Evolutionary conservation across 768 basidiomycete species (phyloP), one percentile per base, ranked within the genome.

Genomic region (Rhodocollybia butyracea): DNA sequence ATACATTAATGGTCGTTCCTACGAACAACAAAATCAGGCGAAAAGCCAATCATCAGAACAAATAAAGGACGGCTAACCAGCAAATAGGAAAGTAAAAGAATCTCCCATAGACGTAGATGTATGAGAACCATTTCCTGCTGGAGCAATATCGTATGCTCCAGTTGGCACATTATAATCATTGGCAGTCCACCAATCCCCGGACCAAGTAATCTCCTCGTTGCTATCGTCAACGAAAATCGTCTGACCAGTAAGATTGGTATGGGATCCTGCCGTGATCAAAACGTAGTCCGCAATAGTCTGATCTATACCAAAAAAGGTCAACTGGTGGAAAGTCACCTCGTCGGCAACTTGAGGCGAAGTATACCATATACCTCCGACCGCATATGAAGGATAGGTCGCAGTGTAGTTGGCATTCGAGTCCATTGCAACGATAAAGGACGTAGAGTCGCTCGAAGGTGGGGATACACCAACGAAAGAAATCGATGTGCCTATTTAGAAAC

Each of bases 161-260:
- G 10, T 26, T 10, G 29, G 19, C 10, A 12, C 24, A 5, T 13
- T 30, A 26, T 24, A 47, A 5, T 47, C 15, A 10, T 11, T 51
- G 15, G 32, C 30, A 38, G 7, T 31, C 2, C 19, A 31, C 58
- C 58, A 59, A 15, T 41, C 27, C 13, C 54, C 58, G 26, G 29
- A 48, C 59, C 59, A 60, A 12, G 38, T 31, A 4, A 60, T 57
- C 34, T 60, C 59, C 3, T 36, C 5, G 36, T 52, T 60, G 4
- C 39, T 39, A 17, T 60, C 59, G 40, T 60, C 59, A 1, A 60
- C 55, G n/a, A 60, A 43, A 17, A 60, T 60, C 19, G 56, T 57
- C 11, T 54, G 56, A 10, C 59, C 59, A 19, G 10, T 26, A 11
- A 60, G 41, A 22, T 3, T 13, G 3, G 59, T 60, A 27, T 36